These are phyloP conservation scores for Yarrowia osloensis DNA, from an alignment of 805 yeast genomes.

Conservation along the genomic window DNA sequence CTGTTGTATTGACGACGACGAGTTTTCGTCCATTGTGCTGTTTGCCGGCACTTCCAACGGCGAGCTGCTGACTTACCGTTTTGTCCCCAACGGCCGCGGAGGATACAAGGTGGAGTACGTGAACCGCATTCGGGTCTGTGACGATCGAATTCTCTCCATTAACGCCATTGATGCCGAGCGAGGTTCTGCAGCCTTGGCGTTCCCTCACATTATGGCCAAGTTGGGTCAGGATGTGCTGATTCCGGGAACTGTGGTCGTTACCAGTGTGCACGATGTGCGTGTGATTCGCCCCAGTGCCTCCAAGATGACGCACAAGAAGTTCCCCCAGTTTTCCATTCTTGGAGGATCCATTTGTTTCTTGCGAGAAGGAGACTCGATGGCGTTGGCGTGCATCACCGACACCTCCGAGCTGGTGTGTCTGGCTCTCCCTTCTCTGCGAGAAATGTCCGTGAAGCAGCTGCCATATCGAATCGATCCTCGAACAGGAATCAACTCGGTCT, in stretches of 20 bases:
- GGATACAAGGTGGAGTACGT: constrained; percentile 58
- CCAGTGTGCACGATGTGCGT: constrained; percentile 62
- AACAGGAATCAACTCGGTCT: constrained; percentile 48
- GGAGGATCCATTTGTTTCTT: constrained; percentile 44
- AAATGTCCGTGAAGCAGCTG: constrained; percentile 52
- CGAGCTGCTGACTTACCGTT: constrained; percentile 62
- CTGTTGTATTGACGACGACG: constrained; percentile 65
- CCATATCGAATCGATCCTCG: constrained; percentile 48
- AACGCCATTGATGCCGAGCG: constrained; percentile 58
- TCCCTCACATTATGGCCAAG: constrained; percentile 55
- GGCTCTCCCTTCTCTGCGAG: constrained; percentile 65
- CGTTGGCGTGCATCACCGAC: constrained; percentile 35
- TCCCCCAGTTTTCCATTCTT: constrained; percentile 46
- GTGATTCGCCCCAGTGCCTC: constrained; percentile 60
- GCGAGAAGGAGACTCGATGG: constrained; percentile 49
- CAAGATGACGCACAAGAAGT: constrained; percentile 64
- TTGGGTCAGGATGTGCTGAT: constrained; percentile 61
- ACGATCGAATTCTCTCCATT: constrained; percentile 55
- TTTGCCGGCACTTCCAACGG: constrained; percentile 79
- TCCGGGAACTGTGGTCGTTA: constrained; percentile 62
- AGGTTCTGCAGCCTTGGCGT: constrained; percentile 70
- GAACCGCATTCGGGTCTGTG: constrained; percentile 52
- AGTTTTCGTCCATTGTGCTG: constrained; percentile 69
- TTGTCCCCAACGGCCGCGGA: constrained; percentile 65
- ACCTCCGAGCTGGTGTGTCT: constrained; percentile 40